Percentiles rank a stretch among this genome's conserved stretches.
phyloP scores from a whole-genome alignment of 169 alveolate genomes.

The Plasmodium knowlesi region DNA sequence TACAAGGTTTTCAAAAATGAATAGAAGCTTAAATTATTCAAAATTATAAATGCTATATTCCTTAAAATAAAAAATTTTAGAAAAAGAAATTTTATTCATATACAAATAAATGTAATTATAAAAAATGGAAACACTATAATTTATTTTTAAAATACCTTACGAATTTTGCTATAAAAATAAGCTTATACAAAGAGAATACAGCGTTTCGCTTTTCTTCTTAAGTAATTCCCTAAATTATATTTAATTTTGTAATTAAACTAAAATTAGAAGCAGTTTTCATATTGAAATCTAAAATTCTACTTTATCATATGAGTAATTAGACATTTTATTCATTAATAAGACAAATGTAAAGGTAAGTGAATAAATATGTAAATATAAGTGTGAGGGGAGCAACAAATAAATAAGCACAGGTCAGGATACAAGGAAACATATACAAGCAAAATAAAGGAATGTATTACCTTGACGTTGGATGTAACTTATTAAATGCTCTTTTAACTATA shows the following conservation, averaged over 20 bases:
- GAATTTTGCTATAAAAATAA: constrained; percentile 11
- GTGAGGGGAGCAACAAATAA: neutral
- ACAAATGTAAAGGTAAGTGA: neutral
- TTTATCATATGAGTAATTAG: constrained; percentile 7
- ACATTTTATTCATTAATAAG: neutral
- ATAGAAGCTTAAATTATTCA: constrained; percentile 1
- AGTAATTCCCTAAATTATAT: neutral
- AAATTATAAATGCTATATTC: neutral
- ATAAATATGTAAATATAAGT: neutral
- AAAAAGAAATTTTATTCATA: constrained; percentile 6
- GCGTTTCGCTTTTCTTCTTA: neutral
- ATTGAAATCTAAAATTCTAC: neutral
- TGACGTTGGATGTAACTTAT: constrained; percentile 6
- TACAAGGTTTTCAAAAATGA: constrained; percentile 23
- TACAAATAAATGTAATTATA: neutral
- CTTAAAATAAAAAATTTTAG: constrained; percentile 14
- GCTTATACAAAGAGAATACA: constrained; percentile 1
- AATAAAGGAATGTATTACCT: constrained; percentile 8
- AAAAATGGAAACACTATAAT: constrained; percentile 6
- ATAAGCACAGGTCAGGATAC: neutral
- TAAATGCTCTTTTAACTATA: constrained; percentile 37
- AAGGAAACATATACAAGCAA: neutral
- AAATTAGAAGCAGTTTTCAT: constrained; percentile 14
- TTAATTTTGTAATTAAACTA: constrained; percentile 36
- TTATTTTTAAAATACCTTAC: neutral